These are phyloP conservation scores for Talaromyces stipitatus DNA, from an alignment of 495 filamentous ascomycete genomes.

Conservation along the genomic window DNA sequence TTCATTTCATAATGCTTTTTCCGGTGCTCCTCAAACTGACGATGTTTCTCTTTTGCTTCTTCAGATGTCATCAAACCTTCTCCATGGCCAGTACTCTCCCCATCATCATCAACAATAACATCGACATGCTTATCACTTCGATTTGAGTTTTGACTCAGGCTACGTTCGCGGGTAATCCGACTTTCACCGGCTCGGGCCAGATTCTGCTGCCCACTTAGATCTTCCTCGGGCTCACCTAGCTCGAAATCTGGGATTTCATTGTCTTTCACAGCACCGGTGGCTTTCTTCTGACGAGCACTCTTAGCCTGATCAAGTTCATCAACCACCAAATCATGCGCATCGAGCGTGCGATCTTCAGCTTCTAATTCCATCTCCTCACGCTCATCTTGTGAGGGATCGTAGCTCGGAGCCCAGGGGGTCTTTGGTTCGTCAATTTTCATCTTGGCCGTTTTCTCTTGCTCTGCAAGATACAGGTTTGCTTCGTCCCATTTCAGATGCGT, in stretches of 20 bases:
- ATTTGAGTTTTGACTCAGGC: constrained; percentile 39
- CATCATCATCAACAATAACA: constrained; percentile 62
- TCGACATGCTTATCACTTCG: constrained; percentile 59
- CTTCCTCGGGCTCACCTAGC: constrained; percentile 90
- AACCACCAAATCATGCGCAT: constrained; percentile 52
- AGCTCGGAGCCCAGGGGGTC: constrained; percentile 87
- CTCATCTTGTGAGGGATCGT: constrained; percentile 83
- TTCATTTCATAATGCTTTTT: constrained; percentile 99
- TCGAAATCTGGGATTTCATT: constrained; percentile 89
- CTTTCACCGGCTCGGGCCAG: constrained; percentile 12
- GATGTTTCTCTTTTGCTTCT: constrained; percentile 84
- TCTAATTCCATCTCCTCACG: constrained; percentile 51
- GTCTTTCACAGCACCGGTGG: constrained; percentile 28
- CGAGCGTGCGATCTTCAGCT: constrained; percentile 34
- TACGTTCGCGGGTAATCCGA: constrained; percentile 41
- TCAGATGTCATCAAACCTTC: constrained; percentile 54
- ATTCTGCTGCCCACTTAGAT: constrained; percentile 20
- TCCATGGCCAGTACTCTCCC: constrained; percentile 45
- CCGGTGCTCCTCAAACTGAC: constrained; percentile 79
- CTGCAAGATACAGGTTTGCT: constrained; percentile 89
- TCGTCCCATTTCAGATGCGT: constrained; percentile 95
- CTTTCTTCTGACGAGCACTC: constrained; percentile 23
- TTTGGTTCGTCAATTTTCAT: constrained; percentile 99
- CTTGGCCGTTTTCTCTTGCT: constrained; percentile 87
- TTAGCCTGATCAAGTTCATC: constrained; percentile 63